Evolutionary conservation across 2,329 filamentous ascomycete species (phyloP).

Genomic region (Diaporthe capsici): DNA sequence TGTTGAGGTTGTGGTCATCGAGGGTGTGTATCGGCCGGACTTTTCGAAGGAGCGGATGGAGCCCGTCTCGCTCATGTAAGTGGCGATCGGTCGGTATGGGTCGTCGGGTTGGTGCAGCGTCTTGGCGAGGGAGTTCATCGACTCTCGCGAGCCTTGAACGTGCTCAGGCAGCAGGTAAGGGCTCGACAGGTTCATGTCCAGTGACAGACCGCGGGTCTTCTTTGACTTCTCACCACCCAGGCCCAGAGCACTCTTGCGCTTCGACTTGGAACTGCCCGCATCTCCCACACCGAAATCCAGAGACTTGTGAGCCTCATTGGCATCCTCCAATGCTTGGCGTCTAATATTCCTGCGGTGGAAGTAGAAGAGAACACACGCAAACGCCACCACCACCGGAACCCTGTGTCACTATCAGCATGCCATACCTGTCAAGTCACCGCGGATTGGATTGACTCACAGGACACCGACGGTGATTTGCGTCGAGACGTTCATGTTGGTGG

Average conservation of each 20-base stretch:
- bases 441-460: conserved; percentile 32
- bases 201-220: conserved; percentile 70
- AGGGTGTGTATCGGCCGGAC: conserved; percentile 52
- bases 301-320: conserved; percentile 87
- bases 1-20: conserved; percentile 35
- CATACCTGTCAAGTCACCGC: neutral
- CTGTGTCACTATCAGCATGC: conserved; percentile 60
- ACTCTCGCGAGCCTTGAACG: conserved; percentile 84
- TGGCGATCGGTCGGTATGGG: conserved; percentile 79
- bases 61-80: conserved; percentile 69
- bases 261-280: conserved; percentile 53
- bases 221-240: conserved; percentile 71
- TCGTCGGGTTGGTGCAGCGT: conserved; percentile 83
- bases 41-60: conserved; percentile 68
- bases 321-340: conserved; percentile 82
- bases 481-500: conserved; percentile 32
- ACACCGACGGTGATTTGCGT: conserved; percentile 38
- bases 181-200: conserved; percentile 82
- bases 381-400: conserved; percentile 72
- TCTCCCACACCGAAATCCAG: conserved; percentile 83
- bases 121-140: conserved; percentile 86
- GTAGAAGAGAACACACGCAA: conserved; percentile 75
- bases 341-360: conserved; percentile 84
- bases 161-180: conserved; percentile 95
- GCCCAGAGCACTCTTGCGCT: conserved; percentile 62